Evolutionary conservation across 2,329 filamentous ascomycete genomes (phyloP).

Genomic region (Cyanodermella asteris): DNA sequence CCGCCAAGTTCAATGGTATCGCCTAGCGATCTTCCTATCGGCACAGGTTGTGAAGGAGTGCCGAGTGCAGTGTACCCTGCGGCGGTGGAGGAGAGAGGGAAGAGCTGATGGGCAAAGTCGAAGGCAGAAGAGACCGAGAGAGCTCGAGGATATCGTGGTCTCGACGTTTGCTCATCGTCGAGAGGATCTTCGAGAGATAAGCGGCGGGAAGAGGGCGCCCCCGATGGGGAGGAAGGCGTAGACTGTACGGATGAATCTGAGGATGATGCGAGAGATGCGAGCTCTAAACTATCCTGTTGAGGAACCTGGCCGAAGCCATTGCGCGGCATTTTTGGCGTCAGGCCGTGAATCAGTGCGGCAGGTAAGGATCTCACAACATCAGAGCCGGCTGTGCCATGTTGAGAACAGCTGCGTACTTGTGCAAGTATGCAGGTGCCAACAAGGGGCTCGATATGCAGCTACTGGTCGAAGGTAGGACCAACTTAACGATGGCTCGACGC

Average conservation of each 20-base stretch:
- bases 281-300: conserved; percentile 79
- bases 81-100: conserved; percentile 69
- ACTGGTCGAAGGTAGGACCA: too few species aligned
- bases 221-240: conserved; percentile 54
- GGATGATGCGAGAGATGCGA: conserved; percentile 80
- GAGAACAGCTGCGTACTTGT: too few species aligned
- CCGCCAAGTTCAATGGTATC: conserved; percentile 36
- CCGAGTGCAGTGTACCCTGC: conserved; percentile 72
- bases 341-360: too few species aligned
- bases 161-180: conserved; percentile 32
- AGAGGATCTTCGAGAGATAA: conserved; percentile 76
- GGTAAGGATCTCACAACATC: too few species aligned
- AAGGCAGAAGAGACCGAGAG: conserved; percentile 88
- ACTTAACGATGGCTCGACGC: too few species aligned
- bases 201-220: conserved; percentile 75
- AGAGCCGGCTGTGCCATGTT: too few species aligned
- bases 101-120: conserved; percentile 83
- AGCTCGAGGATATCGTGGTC: conserved; percentile 38
- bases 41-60: conserved; percentile 47
- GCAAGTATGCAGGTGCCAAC: too few species aligned
- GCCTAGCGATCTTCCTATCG: too few species aligned
- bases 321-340: too few species aligned
- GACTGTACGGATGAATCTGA: conserved; percentile 42
- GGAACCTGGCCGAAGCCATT: too few species aligned
- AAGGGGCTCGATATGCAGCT: too few species aligned